A percentile compares a stretch with the other conserved stretches of the same genome.
These are phyloP conservation scores for Marchantia polymorpha DNA, from an alignment of 225 moss, liverwort and hornwort genomes.

Conservation along the genomic window DNA sequence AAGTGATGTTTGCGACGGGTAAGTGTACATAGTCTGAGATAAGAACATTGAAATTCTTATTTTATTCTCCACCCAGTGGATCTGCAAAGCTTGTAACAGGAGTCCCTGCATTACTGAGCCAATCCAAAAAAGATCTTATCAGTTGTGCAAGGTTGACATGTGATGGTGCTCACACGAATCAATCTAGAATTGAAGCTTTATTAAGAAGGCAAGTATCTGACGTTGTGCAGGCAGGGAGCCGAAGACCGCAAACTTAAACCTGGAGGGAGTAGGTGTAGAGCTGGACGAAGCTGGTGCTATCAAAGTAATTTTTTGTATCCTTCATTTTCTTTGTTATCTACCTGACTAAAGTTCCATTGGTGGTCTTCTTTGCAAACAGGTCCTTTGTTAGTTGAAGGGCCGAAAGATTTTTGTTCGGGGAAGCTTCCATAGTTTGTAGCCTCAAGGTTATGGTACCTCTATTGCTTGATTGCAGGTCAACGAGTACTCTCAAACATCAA, in stretches of 20 bases:
- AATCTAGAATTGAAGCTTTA: background rate
- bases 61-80: background rate
- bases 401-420: background rate
- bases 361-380: background rate
- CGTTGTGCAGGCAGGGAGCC: conserved; percentile 60
- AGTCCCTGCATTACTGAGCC: background rate
- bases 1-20: conserved; percentile 89
- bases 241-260: conserved; percentile 56
- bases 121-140: background rate
- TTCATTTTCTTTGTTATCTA: background rate
- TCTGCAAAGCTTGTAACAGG: background rate
- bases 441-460: background rate
- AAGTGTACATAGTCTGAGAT: conserved; percentile 1
- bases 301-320: conserved; percentile 40
- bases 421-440: too few relatives aligned
- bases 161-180: background rate
- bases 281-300: conserved; percentile 59
- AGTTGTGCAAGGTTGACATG: background rate
- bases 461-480: conserved; percentile 52
- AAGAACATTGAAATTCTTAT: background rate
- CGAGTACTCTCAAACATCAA: conserved; percentile 73
- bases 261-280: conserved; percentile 78
- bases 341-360: too few relatives aligned
- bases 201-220: background rate
- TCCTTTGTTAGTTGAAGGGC: background rate